Percentiles rank a stretch among this genome's conserved stretches.
These are phyloP conservation scores for Sporisorium exsertum DNA, from an alignment of 1,284 basidiomycete genomes.

Conservation along the genomic window DNA sequence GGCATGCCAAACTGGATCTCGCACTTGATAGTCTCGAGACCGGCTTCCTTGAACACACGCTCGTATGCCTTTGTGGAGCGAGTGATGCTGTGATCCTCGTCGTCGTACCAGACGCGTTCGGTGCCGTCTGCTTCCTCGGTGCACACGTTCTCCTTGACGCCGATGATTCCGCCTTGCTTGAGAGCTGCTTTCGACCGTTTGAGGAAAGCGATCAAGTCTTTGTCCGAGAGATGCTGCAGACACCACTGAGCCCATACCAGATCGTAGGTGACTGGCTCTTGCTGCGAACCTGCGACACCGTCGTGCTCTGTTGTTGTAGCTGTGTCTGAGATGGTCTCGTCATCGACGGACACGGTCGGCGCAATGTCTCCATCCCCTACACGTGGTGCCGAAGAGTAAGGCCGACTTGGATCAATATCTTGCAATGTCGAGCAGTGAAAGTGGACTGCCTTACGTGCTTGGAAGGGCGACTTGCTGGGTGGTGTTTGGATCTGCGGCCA, in stretches of 20 bases:
- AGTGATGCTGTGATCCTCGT: constrained; percentile 67
- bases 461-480: constrained; percentile 51
- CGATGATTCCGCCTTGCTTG: constrained; percentile 59
- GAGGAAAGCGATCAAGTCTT: constrained; percentile 63
- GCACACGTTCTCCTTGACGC: constrained; percentile 68
- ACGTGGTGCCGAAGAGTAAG: constrained; percentile 36
- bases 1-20: constrained; percentile 66
- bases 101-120: constrained; percentile 66
- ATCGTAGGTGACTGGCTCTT: constrained; percentile 59
- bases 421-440: constrained; percentile 66
- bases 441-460: constrained; percentile 63
- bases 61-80: constrained; percentile 64
- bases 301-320: constrained; percentile 6
- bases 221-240: constrained; percentile 66
- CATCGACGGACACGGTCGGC: constrained; percentile 39
- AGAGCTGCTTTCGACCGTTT: constrained; percentile 55
- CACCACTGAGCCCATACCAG: constrained; percentile 68
- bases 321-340: constrained; percentile 5
- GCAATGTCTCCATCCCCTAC: constrained; percentile 20
- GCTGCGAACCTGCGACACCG: constrained; percentile 33
- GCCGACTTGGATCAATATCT: constrained; percentile 57
- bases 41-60: constrained; percentile 63
- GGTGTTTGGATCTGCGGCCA: constrained; percentile 57
- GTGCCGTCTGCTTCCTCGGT: constrained; percentile 60
- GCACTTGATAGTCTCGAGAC: constrained; percentile 58